These are phyloP conservation scores for Tilletia caries DNA, from an alignment of 1,284 basidiomycete species.

Conservation along the genomic window DNA sequence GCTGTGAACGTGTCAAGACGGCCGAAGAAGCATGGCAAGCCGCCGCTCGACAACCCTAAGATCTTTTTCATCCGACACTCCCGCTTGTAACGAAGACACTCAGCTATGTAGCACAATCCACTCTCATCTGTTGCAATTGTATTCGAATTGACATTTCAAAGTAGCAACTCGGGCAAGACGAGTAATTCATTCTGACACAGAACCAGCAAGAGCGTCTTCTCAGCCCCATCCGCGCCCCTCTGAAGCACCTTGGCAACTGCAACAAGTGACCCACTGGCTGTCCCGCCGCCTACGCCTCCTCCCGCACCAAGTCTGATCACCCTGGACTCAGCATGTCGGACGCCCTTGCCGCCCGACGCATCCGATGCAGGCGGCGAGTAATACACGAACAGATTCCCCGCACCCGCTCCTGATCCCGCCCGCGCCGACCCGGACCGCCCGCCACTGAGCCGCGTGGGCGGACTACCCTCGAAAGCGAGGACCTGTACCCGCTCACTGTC, in stretches of 20 bases:
- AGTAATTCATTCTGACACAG: constrained; percentile 13
- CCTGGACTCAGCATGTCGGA: constrained; percentile 22
- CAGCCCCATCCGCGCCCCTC: neutral
- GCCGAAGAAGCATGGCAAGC: neutral
- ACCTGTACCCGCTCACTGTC: constrained; percentile 17
- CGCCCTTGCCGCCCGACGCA: neutral
- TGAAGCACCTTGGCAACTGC: neutral
- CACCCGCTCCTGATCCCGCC: constrained; percentile 14
- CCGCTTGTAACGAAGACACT: neutral
- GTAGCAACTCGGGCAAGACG: neutral
- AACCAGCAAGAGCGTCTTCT: neutral
- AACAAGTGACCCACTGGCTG: neutral
- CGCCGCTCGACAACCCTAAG: too few species aligned
- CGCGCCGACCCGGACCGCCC: neutral
- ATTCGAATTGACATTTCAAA: too few species aligned
- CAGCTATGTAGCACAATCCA: neutral
- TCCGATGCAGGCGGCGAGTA: constrained; percentile 16
- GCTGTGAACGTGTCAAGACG: constrained; percentile 9
- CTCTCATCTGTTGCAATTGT: too few species aligned
- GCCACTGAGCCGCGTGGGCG: constrained; percentile 16
- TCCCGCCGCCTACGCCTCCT: neutral
- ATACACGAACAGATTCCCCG: constrained; percentile 44
- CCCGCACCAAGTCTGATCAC: constrained; percentile 27
- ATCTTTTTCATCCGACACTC: too few species aligned
- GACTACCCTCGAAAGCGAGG: constrained; percentile 34